Conservation (phyloP, 2,329 filamentous ascomycete species). For the Leptographium radiaticola region DNA sequence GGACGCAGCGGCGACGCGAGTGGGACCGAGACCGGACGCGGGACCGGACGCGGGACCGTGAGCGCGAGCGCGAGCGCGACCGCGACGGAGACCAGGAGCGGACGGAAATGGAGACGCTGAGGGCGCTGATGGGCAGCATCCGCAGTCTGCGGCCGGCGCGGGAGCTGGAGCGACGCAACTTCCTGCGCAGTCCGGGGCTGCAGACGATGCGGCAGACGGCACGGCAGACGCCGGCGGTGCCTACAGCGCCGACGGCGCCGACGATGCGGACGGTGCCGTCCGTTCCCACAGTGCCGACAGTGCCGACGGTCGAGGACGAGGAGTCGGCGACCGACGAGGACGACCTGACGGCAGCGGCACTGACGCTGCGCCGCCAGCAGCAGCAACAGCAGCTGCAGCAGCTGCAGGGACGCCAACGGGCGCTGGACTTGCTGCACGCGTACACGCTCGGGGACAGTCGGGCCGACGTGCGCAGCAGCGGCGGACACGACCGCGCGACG, state of each 20-base stretch:
- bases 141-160: conserved; percentile 21
- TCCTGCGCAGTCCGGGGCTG: background rate
- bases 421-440: conserved; percentile 3
- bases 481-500: background rate
- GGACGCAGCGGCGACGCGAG: too few species aligned
- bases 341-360: background rate
- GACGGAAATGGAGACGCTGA: conserved; percentile 21
- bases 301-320: background rate
- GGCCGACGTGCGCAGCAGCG: background rate
- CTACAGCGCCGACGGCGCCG: background rate
- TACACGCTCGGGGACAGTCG: background rate
- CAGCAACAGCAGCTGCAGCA: background rate
- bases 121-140: conserved; percentile 24
- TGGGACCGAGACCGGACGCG: too few species aligned
- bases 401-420: background rate
- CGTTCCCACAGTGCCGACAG: background rate
- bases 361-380: too few species aligned
- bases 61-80: background rate
- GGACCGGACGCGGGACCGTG: too few species aligned
- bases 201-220: background rate
- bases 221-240: background rate
- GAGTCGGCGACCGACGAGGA: background rate
- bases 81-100: conserved; percentile 13
- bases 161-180: conserved; percentile 8
- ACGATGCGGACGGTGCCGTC: background rate